A percentile compares a stretch with the other conserved stretches of the same genome.
Evolutionary conservation across 176 grass and related monocot species (phyloP).

Genomic region (Eragrostis curvula): DNA sequence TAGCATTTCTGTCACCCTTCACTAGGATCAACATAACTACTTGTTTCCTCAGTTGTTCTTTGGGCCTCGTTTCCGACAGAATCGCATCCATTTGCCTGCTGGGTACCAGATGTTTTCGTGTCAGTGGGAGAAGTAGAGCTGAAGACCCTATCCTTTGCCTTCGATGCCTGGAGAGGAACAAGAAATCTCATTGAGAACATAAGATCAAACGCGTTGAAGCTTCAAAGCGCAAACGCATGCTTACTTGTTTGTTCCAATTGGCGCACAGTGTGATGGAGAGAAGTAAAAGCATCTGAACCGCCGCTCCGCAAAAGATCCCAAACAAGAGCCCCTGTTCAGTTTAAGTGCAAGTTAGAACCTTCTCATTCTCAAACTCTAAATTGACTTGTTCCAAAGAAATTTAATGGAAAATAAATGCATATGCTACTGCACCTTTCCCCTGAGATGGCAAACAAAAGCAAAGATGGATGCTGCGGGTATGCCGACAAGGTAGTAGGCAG

Average conservation of each 20-base stretch:
- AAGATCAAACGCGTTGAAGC: neutral
- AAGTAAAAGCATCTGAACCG: neutral
- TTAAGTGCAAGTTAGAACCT: no score
- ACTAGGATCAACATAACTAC: no score
- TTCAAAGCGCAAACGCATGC: no score
- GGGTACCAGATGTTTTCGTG: no score
- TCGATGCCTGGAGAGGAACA: neutral
- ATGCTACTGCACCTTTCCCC: neutral
- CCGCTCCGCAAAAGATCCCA: neutral
- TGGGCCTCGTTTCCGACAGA: no score
- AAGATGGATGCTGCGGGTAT: neutral
- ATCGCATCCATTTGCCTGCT: no score
- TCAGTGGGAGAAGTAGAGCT: no score
- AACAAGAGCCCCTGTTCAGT: neutral
- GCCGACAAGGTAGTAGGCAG: neutral
- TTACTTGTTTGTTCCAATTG: neutral
- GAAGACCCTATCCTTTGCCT: slow-evolving; percentile 48
- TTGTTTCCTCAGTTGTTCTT: no score
- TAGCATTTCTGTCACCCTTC: no score
- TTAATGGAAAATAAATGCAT: neutral
- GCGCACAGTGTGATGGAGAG: neutral
- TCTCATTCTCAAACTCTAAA: no score
- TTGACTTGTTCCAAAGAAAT: no score
- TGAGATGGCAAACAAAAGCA: neutral
- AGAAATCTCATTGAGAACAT: neutral